Evolutionary conservation across 345 rosid genomes (phyloP).

Genomic region (Aquilaria malaccensis): DNA sequence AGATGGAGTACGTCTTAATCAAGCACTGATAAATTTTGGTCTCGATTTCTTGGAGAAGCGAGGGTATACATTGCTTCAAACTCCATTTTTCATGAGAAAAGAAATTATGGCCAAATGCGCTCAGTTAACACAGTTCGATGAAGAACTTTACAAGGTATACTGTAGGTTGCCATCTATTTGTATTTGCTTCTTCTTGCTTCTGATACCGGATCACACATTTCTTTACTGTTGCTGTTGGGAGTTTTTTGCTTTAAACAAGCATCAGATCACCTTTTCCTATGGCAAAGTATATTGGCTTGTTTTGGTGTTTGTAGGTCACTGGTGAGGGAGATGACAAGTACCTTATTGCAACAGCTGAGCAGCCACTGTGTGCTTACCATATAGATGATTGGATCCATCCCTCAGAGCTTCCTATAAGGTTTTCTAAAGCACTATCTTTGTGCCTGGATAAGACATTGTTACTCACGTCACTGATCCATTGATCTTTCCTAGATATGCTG

Average conservation of each 20-base stretch:
- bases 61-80: constrained; percentile 62
- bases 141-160: constrained; percentile 87
- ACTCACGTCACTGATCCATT: neutral
- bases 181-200: neutral
- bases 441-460: neutral
- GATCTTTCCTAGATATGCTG: constrained; percentile 65
- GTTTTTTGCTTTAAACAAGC: neutral
- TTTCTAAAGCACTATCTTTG: neutral
- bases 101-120: constrained; percentile 95
- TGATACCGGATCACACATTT: neutral
- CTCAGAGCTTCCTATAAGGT: constrained; percentile 73
- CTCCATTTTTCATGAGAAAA: constrained; percentile 90
- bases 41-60: constrained; percentile 67
- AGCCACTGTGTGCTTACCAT: constrained; percentile 90
- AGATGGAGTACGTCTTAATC: constrained; percentile 81
- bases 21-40: constrained; percentile 82
- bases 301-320: constrained; percentile 50
- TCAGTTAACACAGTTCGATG: constrained; percentile 85
- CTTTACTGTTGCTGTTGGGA: neutral
- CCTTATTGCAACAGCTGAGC: constrained; percentile 97
- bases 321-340: constrained; percentile 96
- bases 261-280: neutral
- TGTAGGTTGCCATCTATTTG: neutral
- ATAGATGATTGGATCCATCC: constrained; percentile 95
- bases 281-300: neutral